Evolutionary conservation across 371 early-diverging fungal species (phyloP).

Genomic region (Mucor velutinosus): DNA sequence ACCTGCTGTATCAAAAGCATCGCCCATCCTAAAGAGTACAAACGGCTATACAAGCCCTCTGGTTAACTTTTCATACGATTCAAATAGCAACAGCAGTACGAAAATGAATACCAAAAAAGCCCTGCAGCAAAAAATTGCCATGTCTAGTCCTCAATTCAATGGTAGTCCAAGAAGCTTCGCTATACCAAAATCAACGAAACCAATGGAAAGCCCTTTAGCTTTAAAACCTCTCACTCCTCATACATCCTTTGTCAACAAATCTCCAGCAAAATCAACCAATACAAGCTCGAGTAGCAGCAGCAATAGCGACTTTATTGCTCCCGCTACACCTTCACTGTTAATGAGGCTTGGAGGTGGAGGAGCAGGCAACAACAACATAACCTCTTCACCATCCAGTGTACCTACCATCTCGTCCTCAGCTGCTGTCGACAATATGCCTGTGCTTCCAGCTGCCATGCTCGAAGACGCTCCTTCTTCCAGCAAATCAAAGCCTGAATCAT

Average conservation of each 20-base stretch:
- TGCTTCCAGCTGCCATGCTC: conserved; percentile 47
- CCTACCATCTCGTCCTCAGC: background rate
- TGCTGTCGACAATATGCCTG: conserved; percentile 42
- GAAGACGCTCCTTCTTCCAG: conserved; percentile 8
- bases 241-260: conserved; percentile 18
- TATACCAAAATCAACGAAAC: conserved; percentile 6
- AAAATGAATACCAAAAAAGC: conserved; percentile 11
- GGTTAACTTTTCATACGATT: background rate
- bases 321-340: conserved; percentile 66
- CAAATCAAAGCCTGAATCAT: conserved; percentile 9
- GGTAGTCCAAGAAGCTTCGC: conserved; percentile 10
- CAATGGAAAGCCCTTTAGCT: conserved; percentile 20
- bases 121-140: conserved; percentile 15
- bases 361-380: conserved; percentile 12
- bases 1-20: background rate
- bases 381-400: background rate
- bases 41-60: conserved; percentile 17
- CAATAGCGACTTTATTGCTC: conserved; percentile 24
- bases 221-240: conserved; percentile 30
- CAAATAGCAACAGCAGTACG: background rate
- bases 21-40: background rate
- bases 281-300: background rate
- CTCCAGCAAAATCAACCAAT: conserved; percentile 13
- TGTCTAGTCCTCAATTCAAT: conserved; percentile 22
- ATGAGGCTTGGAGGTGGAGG: conserved; percentile 64